phyloP scores from a whole-genome alignment of 164 flowering plant species.

The Stephania japonica region DNA sequence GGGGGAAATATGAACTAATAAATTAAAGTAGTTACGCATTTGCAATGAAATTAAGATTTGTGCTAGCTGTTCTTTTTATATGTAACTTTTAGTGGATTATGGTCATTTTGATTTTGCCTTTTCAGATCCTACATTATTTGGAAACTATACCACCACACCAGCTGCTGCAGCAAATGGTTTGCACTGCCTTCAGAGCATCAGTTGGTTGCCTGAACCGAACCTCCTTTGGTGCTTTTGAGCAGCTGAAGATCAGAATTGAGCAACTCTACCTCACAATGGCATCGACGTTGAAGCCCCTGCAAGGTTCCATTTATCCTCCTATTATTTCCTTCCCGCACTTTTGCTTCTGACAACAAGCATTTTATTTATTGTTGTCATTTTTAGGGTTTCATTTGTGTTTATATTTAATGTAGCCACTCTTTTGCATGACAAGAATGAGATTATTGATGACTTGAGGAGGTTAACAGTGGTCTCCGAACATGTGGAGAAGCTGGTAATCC shows the following conservation, averaged over 20 bases:
- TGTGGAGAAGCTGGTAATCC: conserved; percentile 60
- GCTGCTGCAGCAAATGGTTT: conserved; percentile 93
- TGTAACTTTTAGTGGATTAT: not conserved
- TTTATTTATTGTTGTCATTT: not conserved
- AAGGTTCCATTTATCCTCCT: conserved; percentile 32
- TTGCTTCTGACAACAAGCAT: not conserved
- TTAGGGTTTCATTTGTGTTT: conserved; percentile 2
- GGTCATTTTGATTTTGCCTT: not conserved
- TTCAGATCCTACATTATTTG: conserved; percentile 84
- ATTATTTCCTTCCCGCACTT: not conserved
- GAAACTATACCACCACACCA: conserved; percentile 81
- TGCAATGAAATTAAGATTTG: not conserved
- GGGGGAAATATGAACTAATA: not conserved
- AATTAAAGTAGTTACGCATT: not conserved
- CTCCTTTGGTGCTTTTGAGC: conserved; percentile 57
- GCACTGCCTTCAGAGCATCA: conserved; percentile 86
- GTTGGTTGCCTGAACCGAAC: conserved; percentile 73
- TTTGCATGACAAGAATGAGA: conserved; percentile 21
- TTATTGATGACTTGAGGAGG: conserved; percentile 34
- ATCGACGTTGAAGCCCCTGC: conserved; percentile 57
- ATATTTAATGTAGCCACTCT: conserved; percentile 21
- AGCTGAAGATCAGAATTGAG: conserved; percentile 62
- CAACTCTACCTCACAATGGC: conserved; percentile 75
- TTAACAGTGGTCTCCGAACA: conserved; percentile 63
- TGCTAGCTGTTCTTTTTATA: not conserved